A percentile compares a stretch with the other conserved stretches of the same genome.
Conservation (phyloP, 192 early-diverging fungal species). For the Backusella tarrabulga region DNA sequence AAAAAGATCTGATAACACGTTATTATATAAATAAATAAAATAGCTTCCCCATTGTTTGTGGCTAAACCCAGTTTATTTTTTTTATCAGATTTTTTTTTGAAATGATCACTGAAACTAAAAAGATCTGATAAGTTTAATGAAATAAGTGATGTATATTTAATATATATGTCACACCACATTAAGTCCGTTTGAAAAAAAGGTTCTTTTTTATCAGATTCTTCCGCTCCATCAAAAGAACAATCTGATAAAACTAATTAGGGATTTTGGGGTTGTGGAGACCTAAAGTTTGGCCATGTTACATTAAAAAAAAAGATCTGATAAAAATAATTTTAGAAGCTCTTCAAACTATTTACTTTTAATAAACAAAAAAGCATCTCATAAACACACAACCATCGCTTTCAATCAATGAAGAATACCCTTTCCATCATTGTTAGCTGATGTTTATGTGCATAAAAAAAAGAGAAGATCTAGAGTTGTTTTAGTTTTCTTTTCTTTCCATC, state of each 20-base stretch:
- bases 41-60: neutral
- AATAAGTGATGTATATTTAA: neutral
- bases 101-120: neutral
- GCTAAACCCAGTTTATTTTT: neutral
- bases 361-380: neutral
- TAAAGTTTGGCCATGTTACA: neutral
- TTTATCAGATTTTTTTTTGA: neutral
- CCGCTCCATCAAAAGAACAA: neutral
- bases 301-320: conserved; percentile 5
- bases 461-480: neutral
- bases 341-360: neutral
- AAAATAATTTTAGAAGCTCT: neutral
- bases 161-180: neutral
- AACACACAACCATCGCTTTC: neutral
- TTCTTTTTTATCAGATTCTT: neutral
- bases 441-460: neutral
- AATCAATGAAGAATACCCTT: neutral
- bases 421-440: neutral
- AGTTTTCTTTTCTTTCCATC: neutral
- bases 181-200: neutral
- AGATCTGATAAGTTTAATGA: conserved; percentile 1
- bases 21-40: neutral
- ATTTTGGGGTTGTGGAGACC: neutral
- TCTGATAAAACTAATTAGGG: neutral
- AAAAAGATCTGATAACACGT: neutral